phyloP scores from a whole-genome alignment of 2,329 filamentous ascomycete genomes.

The Chrysoporthe cubensis region DNA sequence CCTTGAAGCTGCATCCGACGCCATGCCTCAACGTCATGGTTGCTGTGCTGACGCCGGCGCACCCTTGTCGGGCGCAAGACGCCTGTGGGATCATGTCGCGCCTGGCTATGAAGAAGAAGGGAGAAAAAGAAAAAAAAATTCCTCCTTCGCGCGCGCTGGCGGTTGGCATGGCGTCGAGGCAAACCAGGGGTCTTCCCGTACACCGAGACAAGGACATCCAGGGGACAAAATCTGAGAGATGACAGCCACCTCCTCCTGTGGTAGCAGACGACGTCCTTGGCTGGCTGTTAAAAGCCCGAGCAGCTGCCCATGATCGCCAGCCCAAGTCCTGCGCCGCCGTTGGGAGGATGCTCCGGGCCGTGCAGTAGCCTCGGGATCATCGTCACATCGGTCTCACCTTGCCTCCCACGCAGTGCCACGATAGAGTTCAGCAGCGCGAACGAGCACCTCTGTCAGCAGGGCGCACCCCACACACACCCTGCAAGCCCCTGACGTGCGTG shows the following conservation, averaged over 20 bases:
- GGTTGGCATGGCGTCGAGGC: neutral
- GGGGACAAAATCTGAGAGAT: neutral
- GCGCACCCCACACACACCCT: too few relatives aligned
- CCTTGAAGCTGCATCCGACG: neutral
- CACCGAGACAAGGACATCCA: neutral
- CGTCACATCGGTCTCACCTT: slow-evolving; percentile 2
- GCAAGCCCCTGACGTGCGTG: too few relatives aligned
- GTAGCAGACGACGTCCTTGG: neutral
- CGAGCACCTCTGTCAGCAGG: too few relatives aligned
- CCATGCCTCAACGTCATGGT: slow-evolving; percentile 2
- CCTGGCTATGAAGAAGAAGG: neutral
- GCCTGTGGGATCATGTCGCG: neutral
- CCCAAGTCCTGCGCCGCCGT: neutral
- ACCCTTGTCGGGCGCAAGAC: neutral
- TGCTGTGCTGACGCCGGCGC: slow-evolving; percentile 1
- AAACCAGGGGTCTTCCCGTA: neutral
- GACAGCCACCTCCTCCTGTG: neutral
- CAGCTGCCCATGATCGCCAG: neutral
- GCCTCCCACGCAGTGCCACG: neutral
- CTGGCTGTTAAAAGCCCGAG: neutral
- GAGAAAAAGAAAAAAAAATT: neutral
- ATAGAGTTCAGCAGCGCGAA: neutral
- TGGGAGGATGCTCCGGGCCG: slow-evolving; percentile 1
- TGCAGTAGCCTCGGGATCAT: slow-evolving; percentile 11
- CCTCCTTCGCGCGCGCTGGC: neutral